Conservation (phyloP, 78 protist species). For the Neovahlkampfia damariscottae region DNA sequence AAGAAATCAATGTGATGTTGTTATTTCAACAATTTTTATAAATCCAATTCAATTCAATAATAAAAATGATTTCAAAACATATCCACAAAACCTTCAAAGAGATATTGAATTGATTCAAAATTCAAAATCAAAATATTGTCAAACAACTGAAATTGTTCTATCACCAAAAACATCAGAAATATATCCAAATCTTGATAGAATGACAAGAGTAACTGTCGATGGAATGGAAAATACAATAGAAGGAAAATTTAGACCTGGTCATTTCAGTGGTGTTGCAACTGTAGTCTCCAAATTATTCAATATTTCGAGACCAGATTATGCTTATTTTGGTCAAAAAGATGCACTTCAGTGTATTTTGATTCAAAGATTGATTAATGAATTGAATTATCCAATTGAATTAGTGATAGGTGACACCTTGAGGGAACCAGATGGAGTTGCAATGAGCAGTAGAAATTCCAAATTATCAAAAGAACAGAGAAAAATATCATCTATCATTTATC, state of each 20-base stretch:
- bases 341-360: conserved; percentile 62
- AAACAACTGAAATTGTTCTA: conserved; percentile 48
- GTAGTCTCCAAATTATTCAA: conserved; percentile 56
- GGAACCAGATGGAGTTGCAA: conserved; percentile 58
- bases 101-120: conserved; percentile 19
- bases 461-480: conserved; percentile 24
- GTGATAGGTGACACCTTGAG: conserved; percentile 35
- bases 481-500: neutral
- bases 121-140: too few species aligned
- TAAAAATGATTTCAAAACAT: conserved; percentile 40
- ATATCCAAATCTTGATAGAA: conserved; percentile 35
- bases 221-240: conserved; percentile 6
- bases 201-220: conserved; percentile 25
- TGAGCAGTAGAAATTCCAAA: conserved; percentile 34
- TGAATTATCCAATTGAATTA: conserved; percentile 29
- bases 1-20: conserved; percentile 13
- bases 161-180: conserved; percentile 34
- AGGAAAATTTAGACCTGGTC: conserved; percentile 37
- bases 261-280: conserved; percentile 68
- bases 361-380: conserved; percentile 21
- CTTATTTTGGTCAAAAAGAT: conserved; percentile 66
- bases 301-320: conserved; percentile 30
- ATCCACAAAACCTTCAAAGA: conserved; percentile 32
- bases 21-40: conserved; percentile 50
- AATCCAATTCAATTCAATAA: conserved; percentile 67